Base-by-base conservation (phyloP, 177 flowering plant species). In the Vitis hybrid region DNA sequence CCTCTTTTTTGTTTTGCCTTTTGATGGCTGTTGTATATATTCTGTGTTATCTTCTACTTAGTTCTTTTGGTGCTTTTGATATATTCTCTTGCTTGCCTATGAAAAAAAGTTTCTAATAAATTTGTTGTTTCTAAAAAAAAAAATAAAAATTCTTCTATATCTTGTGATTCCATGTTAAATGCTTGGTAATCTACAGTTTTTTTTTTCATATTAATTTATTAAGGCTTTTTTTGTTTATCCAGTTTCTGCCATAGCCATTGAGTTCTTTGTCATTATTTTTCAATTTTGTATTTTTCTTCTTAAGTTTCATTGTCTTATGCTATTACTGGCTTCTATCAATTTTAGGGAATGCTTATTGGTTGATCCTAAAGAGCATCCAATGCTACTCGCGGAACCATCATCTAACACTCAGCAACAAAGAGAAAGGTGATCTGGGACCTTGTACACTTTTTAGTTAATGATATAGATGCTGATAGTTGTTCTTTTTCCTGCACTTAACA, bases 291-390 rank as follows among this genome's bases (percentile, higher is more conserved):
- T 49, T 12, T 60, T 13, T 62, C 56, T 55, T 40, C 50, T 66
- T n/a, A 18, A 19, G 12, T 63, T 45, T n/a, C 40, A 10, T 4
- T 40, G 5, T 13, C 19, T 10, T 17, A 48, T 65, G 18, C 18
- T 51, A 52, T 75, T 17, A 17, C 5, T 73, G 56, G 52, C 52
- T 13, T 48, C 12, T 72, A 11, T 69, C 55, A 32, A 64, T 67
- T 80, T 62, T 73, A 95, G 98, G 89, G 90, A 90, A 40, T 88
- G 99, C 65, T 82, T 95, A 62, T 70, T 91, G 79, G 79, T 95
- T 83, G 97, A 95, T 84, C 98, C 98, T 2, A 86, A 83, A 72
- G 98, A 93, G 79, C 99, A 93, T 75, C 99, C 99, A 19, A 91
- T 93, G 98, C 88, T 95, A 52, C 93, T 95, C 70, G 94, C 99